phyloP scores from a whole-genome alignment of 495 filamentous ascomycete genomes.

The Penicillium cinerascens region DNA sequence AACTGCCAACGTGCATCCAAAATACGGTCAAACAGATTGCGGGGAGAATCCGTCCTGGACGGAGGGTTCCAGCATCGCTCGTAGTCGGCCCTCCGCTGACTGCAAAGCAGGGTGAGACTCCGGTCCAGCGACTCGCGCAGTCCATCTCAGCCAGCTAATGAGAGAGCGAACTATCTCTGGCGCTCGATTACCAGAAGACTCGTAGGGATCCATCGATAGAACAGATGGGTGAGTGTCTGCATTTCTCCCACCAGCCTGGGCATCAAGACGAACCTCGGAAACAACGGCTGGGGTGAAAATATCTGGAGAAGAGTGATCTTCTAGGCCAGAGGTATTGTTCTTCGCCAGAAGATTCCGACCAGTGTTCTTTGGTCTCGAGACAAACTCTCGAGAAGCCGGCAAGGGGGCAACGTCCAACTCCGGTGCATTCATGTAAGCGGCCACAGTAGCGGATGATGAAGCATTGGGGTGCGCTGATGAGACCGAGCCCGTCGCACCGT shows the following conservation, averaged over 20 bases:
- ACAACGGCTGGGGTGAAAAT: conserved; percentile 39
- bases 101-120: conserved; percentile 17
- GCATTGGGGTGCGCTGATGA: conserved; percentile 10
- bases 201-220: not conserved
- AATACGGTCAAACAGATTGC: not conserved
- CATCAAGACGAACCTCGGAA: conserved; percentile 41
- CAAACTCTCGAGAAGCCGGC: conserved; percentile 31
- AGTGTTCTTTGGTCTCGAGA: conserved; percentile 26
- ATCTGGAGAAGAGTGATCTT: conserved; percentile 7
- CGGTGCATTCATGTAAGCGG: not conserved
- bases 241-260: conserved; percentile 24
- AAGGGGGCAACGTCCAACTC: conserved; percentile 1
- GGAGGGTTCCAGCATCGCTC: conserved; percentile 35
- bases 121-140: conserved; percentile 18
- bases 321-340: conserved; percentile 1
- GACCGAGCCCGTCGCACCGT: not conserved
- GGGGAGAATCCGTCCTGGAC: not conserved
- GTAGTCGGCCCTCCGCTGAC: conserved; percentile 39
- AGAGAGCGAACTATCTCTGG: conserved; percentile 30
- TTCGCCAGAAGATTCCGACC: conserved; percentile 32
- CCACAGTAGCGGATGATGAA: conserved; percentile 7
- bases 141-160: conserved; percentile 37
- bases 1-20: not conserved
- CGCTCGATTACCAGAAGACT: not conserved
- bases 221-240: not conserved